A percentile compares a stretch with the other conserved stretches of the same genome.
These are phyloP conservation scores for Triadica sebifera DNA, from an alignment of 345 rosid species.

Conservation along the genomic window DNA sequence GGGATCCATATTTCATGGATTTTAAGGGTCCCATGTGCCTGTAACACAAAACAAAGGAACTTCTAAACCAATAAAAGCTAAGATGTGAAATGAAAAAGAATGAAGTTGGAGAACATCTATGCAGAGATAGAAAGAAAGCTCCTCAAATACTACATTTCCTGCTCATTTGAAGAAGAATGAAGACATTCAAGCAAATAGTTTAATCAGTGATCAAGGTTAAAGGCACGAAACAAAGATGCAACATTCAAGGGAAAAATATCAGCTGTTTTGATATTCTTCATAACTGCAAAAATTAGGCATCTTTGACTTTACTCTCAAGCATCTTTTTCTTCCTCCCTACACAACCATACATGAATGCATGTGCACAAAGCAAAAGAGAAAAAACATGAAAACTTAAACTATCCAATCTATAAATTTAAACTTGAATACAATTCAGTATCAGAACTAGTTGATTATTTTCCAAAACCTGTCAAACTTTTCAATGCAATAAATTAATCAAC, in stretches of 20 bases:
- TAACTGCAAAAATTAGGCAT: not conserved
- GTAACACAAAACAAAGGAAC: conserved; percentile 17
- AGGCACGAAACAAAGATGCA: not conserved
- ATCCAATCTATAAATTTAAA: not conserved
- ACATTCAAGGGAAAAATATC: not conserved
- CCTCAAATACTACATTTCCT: not conserved
- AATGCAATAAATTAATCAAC: too few species aligned
- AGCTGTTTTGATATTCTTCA: not conserved
- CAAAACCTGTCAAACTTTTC: not conserved
- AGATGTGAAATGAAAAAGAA: not conserved
- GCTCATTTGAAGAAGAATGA: not conserved
- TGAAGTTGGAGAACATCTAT: not conserved
- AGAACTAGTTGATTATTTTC: not conserved
- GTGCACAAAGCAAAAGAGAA: not conserved
- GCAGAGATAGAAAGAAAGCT: not conserved
- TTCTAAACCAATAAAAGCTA: conserved; percentile 6
- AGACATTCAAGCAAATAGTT: not conserved
- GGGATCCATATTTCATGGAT: conserved; percentile 61
- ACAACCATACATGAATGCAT: too few species aligned
- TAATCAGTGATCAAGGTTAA: not conserved
- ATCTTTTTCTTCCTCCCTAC: too few species aligned
- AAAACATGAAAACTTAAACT: not conserved
- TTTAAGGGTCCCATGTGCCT: conserved; percentile 88
- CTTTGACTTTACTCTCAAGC: too few species aligned
- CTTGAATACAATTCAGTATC: too few species aligned